A percentile compares a stretch with the other conserved stretches of the same genome.
phyloP scores from a whole-genome alignment of 129 eudicot genomes.

The Heracleum sosnowskyi region DNA sequence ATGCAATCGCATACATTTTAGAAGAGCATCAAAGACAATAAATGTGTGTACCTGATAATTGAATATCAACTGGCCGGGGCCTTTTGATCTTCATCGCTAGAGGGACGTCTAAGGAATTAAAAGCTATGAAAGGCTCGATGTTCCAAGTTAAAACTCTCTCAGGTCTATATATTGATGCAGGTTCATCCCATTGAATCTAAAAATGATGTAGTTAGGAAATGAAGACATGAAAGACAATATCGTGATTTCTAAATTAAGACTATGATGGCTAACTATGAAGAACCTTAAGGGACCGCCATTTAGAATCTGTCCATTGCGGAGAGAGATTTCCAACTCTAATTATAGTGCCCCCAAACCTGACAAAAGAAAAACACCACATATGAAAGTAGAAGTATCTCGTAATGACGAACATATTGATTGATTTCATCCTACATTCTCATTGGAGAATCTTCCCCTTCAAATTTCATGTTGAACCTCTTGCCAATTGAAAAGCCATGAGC shows the following conservation, averaged over 20 bases:
- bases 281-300: constrained; percentile 62
- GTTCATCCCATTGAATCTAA: constrained; percentile 68
- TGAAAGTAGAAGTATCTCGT: not conserved
- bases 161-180: constrained; percentile 38
- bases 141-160: constrained; percentile 66
- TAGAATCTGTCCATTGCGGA: constrained; percentile 47
- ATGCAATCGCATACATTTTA: not conserved
- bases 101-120: constrained; percentile 22
- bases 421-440: constrained; percentile 39
- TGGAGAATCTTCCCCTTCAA: constrained; percentile 56
- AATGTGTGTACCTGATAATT: constrained; percentile 23
- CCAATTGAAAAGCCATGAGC: constrained; percentile 40
- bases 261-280: not conserved
- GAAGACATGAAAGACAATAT: not conserved
- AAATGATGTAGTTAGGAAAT: not conserved
- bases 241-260: not conserved
- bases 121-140: constrained; percentile 50
- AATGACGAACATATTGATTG: not conserved
- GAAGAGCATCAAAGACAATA: not conserved
- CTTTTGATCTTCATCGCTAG: constrained; percentile 40
- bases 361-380: not conserved
- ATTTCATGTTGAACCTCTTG: constrained; percentile 49
- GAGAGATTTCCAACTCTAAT: constrained; percentile 42
- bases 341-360: constrained; percentile 50
- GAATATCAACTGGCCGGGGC: constrained; percentile 40